Evolutionary conservation across 352 stramenopile species (phyloP), one percentile per base, ranked within the genome.

Genomic region (Elongisporangium prolatum): DNA sequence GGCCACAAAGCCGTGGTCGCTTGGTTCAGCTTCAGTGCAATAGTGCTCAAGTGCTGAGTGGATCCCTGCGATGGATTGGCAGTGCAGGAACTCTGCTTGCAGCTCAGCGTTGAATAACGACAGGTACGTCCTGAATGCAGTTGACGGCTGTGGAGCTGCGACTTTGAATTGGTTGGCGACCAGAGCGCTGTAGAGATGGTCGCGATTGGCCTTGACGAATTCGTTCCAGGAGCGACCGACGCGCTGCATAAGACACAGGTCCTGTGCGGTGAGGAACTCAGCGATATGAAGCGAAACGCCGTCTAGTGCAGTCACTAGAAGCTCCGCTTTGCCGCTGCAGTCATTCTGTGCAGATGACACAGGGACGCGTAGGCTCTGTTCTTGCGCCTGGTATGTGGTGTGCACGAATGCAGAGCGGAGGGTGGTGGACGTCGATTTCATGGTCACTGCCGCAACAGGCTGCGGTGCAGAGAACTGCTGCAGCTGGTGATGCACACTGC

Each of bases 1-100:
- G 56, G 75, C 83, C 17, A 93, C 67, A 51, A 93, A 89, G 21
- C 77, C 79, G 53, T 88, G 71, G 37, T 87, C 63, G 1, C 34
- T 34, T 0, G 71, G 68, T 21, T 84, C 68, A 6, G 69, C 82
- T 24, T 56, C 54, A 1, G 60, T 62, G 52, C 75, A 88, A 61
- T 84, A 90, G 14, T 73, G 54, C 50, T 90, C 80, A 14, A 92
- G 59, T 13, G 75, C 72, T 2, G 62, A 48, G 28, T 84, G 70
- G 0, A 64, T 74, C 0, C 63, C 60, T 8, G 74, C 40, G 0
- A 89, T 68, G 10, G 67, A 60, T 16, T 68, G 69, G 3, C 66
- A 71, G 56, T 92, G 83, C 13, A 67, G 57, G 0, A 89, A 65
- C 25, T 92, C 78, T 11, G 57, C 57, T 47, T 77, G 70, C 3